Percentiles rank a stretch among this genome's conserved stretches.
These are phyloP conservation scores for Drechslerella coelobrocha DNA, from an alignment of 2,329 filamentous ascomycete species.

Conservation along the genomic window DNA sequence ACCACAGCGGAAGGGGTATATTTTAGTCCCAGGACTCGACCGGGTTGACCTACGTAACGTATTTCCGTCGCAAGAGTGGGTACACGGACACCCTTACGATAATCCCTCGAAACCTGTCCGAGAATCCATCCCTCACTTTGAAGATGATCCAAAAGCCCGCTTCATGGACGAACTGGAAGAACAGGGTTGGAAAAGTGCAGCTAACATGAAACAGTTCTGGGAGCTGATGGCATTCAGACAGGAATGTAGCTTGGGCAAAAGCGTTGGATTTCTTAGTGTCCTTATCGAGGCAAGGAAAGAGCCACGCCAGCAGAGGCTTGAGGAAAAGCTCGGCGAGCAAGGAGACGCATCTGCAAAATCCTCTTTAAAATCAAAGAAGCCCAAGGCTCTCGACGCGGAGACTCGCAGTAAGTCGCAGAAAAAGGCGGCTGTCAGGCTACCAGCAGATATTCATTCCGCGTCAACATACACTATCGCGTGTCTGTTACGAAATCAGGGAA, in stretches of 20 bases:
- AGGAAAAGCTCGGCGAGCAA: not conserved
- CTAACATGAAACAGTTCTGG: slow-evolving; percentile 90
- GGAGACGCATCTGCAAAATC: slow-evolving; percentile 20
- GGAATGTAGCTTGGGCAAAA: slow-evolving; percentile 88
- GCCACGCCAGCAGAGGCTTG: slow-evolving; percentile 48
- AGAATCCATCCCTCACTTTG: slow-evolving; percentile 80
- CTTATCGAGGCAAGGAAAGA: slow-evolving; percentile 71
- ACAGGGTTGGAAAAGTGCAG: slow-evolving; percentile 78
- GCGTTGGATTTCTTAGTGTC: slow-evolving; percentile 95
- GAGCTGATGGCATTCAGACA: slow-evolving; percentile 97
- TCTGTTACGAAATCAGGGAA: slow-evolving; percentile 34
- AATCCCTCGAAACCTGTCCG: slow-evolving; percentile 52
- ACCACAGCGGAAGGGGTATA: slow-evolving; percentile 66
- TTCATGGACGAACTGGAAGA: slow-evolving; percentile 89
- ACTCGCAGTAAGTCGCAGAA: not conserved
- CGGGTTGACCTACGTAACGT: slow-evolving; percentile 79
- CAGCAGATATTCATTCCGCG: slow-evolving; percentile 27
- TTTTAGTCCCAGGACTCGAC: slow-evolving; percentile 87
- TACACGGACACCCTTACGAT: slow-evolving; percentile 75
- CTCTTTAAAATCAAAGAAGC: slow-evolving; percentile 8
- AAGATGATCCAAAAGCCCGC: slow-evolving; percentile 92
- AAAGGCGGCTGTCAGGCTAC: slow-evolving; percentile 28
- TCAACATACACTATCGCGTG: slow-evolving; percentile 44
- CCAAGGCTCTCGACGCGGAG: slow-evolving; percentile 15
- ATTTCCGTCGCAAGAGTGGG: slow-evolving; percentile 70